Evolutionary conservation across 192 early-diverging fungal species (phyloP).

Genomic region (Coemansia sp.): DNA sequence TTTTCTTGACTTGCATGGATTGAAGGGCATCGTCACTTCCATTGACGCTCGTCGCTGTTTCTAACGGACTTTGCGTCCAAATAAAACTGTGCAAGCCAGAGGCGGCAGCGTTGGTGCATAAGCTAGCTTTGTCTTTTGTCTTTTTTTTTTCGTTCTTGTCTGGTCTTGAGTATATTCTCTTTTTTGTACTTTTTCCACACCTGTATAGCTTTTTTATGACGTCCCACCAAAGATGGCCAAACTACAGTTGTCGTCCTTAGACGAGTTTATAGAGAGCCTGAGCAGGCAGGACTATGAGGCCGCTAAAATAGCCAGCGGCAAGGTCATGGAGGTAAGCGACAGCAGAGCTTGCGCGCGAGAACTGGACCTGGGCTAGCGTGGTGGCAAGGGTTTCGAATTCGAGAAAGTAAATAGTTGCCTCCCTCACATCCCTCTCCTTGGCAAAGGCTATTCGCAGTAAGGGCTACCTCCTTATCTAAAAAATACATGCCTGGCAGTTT

Average conservation of each 20-base stretch:
- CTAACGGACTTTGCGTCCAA: neutral
- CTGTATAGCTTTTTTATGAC: conserved; percentile 18
- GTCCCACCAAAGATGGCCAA: conserved; percentile 30
- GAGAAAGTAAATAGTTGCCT: neutral
- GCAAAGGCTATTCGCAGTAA: neutral
- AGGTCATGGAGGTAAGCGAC: conserved; percentile 52
- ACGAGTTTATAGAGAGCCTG: conserved; percentile 46
- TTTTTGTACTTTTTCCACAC: neutral
- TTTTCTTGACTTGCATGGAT: no score
- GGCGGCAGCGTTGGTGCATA: neutral
- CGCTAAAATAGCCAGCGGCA: conserved; percentile 47
- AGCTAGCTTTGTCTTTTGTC: neutral
- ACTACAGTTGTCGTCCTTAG: conserved; percentile 44
- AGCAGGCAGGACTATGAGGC: conserved; percentile 53
- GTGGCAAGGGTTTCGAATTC: conserved; percentile 2
- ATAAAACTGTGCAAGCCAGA: neutral
- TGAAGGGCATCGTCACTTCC: no score
- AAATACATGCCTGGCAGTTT: neutral
- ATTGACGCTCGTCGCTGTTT: no score
- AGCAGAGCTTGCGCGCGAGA: neutral
- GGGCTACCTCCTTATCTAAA: neutral
- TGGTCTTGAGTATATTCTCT: neutral
- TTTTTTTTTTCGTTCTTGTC: neutral
- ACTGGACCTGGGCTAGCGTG: neutral
- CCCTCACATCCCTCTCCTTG: neutral